Conservation (phyloP, 495 filamentous ascomycete genomes). For the Cudoniella acicularis region DNA sequence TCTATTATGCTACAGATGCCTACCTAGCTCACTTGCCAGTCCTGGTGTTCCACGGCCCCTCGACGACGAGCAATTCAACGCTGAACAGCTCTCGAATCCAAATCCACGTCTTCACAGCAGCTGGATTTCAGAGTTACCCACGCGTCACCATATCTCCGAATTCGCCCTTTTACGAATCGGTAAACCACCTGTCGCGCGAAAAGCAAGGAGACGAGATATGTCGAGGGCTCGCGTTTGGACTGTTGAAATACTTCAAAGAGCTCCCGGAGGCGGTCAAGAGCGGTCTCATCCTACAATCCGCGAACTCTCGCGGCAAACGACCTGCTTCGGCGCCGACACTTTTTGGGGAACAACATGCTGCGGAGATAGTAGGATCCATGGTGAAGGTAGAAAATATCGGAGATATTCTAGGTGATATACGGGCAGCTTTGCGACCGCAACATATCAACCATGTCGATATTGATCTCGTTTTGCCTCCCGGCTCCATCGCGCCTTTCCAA, state of each 20-base stretch:
- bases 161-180: conserved; percentile 90
- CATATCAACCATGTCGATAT: conserved; percentile 79
- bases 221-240: conserved; percentile 82
- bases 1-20: conserved; percentile 78
- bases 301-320: conserved; percentile 42
- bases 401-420: conserved; percentile 68
- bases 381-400: conserved; percentile 67
- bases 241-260: conserved; percentile 90
- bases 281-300: conserved; percentile 46
- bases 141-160: conserved; percentile 89
- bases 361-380: conserved; percentile 81
- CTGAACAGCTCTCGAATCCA: conserved; percentile 88
- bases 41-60: conserved; percentile 80
- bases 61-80: conserved; percentile 77
- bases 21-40: conserved; percentile 69
- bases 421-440: conserved; percentile 69
- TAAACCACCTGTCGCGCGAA: conserved; percentile 86
- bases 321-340: conserved; percentile 59
- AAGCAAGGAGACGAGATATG: conserved; percentile 90
- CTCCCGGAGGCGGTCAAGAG: conserved; percentile 73
- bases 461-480: conserved; percentile 78
- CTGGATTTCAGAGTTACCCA: conserved; percentile 81
- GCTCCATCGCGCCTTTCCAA: conserved; percentile 59
- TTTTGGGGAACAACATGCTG: conserved; percentile 91
- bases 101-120: conserved; percentile 83